Evolutionary conservation across 768 basidiomycete species (phyloP).

Genomic region (Amanita thiersii): DNA sequence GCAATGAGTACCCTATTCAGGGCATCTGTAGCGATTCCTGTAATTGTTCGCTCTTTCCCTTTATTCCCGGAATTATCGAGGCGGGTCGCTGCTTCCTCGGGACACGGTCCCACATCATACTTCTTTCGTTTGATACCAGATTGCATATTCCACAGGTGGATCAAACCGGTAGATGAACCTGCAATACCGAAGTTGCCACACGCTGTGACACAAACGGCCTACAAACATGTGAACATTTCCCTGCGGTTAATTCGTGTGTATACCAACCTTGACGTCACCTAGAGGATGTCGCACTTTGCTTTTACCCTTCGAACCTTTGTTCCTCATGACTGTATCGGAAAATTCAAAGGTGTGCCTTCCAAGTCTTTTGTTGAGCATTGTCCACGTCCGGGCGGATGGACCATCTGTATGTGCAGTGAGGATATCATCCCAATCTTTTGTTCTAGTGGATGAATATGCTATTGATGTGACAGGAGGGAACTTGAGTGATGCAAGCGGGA

Average conservation of each 20-base stretch:
- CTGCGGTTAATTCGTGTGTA: background rate
- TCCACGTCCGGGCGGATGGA: conserved; percentile 80
- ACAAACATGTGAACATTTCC: conserved; percentile 5
- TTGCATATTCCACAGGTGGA: conserved; percentile 96
- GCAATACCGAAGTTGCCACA: conserved; percentile 95
- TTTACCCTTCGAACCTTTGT: conserved; percentile 43
- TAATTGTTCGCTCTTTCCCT: conserved; percentile 49
- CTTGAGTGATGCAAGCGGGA: conserved; percentile 77
- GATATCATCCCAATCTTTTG: conserved; percentile 98
- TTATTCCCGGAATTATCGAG: conserved; percentile 31
- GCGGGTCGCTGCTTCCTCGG: conserved; percentile 41
- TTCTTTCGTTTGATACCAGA: conserved; percentile 79
- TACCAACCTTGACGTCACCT: conserved; percentile 65
- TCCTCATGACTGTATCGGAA: conserved; percentile 30
- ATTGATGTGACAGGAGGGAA: conserved; percentile 74
- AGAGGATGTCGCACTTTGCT: conserved; percentile 30
- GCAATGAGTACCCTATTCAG: conserved; percentile 78
- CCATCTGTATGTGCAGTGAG: conserved; percentile 87
- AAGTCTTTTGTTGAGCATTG: conserved; percentile 69
- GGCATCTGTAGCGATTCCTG: conserved; percentile 79
- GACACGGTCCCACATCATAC: conserved; percentile 61
- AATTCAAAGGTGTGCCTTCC: conserved; percentile 71
- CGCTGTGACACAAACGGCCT: conserved; percentile 84
- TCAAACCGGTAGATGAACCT: conserved; percentile 70
- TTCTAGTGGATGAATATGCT: conserved; percentile 68